phyloP scores from a whole-genome alignment of 306 rosid species.

The Sindora glabra region DNA sequence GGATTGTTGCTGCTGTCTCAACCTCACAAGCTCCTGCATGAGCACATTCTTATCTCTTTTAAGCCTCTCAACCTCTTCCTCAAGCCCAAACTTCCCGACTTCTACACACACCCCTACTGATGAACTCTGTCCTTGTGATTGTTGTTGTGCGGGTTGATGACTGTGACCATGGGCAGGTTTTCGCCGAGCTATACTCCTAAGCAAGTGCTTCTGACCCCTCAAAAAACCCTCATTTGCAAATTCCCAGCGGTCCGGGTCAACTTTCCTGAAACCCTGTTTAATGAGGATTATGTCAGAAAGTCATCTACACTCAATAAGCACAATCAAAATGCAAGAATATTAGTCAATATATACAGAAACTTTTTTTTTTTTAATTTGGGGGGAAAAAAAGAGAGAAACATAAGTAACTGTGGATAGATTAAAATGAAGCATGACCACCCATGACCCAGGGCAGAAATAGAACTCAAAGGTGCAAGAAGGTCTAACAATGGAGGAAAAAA shows the following conservation, averaged over 20 bases:
- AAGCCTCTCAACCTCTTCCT: slow-evolving; percentile 50
- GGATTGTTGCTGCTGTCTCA: slow-evolving; percentile 52
- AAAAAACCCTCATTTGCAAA: slow-evolving; percentile 60
- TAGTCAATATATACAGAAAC: too few relatives aligned
- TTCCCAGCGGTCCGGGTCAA: slow-evolving; percentile 62
- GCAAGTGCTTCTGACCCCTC: slow-evolving; percentile 51
- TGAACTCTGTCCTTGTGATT: slow-evolving; percentile 29
- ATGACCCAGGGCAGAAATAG: too few relatives aligned
- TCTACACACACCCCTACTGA: slow-evolving; percentile 32
- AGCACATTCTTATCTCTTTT: slow-evolving; percentile 59
- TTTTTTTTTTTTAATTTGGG: too few relatives aligned
- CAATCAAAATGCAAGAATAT: too few relatives aligned
- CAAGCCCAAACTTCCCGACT: slow-evolving; percentile 45
- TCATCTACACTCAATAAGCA: too few relatives aligned
- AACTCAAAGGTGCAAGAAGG: too few relatives aligned
- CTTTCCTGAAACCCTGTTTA: slow-evolving; percentile 56
- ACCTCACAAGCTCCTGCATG: slow-evolving; percentile 64
- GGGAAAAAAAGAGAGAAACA: too few relatives aligned
- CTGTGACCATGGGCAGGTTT: slow-evolving; percentile 28
- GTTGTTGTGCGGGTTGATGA: slow-evolving; percentile 35
- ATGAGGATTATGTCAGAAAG: too few relatives aligned
- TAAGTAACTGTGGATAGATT: too few relatives aligned
- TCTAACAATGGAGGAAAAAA: too few relatives aligned
- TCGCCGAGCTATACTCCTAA: slow-evolving; percentile 46
- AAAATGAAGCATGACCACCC: too few relatives aligned